These are phyloP conservation scores for Fusarium napiforme DNA, from an alignment of 2,329 filamentous ascomycete species.

Conservation along the genomic window DNA sequence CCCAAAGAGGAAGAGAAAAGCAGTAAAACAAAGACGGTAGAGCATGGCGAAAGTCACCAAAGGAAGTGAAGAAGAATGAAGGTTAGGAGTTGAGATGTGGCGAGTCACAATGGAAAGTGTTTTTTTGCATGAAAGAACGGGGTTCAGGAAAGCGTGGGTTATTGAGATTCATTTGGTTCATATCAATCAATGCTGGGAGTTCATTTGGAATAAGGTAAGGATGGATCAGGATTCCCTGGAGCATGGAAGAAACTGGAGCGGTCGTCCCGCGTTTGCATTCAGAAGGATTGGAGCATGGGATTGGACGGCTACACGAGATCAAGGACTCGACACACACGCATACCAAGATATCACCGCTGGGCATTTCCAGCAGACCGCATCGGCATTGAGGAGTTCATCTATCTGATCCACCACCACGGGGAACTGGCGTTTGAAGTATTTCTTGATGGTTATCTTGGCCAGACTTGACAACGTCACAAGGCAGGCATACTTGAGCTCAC, in stretches of 20 bases:
- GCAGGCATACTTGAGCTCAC: neutral
- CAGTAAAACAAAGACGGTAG: neutral
- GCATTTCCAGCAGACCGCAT: constrained; percentile 25
- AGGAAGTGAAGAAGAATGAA: neutral
- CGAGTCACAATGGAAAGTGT: neutral
- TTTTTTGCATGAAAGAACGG: constrained; percentile 8
- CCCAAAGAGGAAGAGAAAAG: neutral
- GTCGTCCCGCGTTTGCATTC: constrained; percentile 41
- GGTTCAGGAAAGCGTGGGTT: constrained; percentile 4
- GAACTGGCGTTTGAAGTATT: constrained; percentile 31
- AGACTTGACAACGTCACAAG: neutral
- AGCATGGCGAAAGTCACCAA: neutral
- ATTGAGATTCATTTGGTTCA: constrained; percentile 19
- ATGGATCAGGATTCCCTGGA: constrained; percentile 21
- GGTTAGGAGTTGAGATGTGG: neutral
- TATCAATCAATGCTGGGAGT: constrained; percentile 35
- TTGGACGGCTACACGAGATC: constrained; percentile 39
- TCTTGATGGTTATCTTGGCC: neutral
- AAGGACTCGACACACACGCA: constrained; percentile 39
- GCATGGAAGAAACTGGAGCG: constrained; percentile 38
- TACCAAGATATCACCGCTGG: constrained; percentile 29
- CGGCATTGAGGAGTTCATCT: constrained; percentile 28
- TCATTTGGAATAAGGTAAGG: constrained; percentile 30
- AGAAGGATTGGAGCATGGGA: constrained; percentile 36
- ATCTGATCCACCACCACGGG: constrained; percentile 25